A percentile compares a stretch with the other conserved stretches of the same genome.
Evolutionary conservation across 140 eudicot species (phyloP).

Genomic region (Senecio squalidus): DNA sequence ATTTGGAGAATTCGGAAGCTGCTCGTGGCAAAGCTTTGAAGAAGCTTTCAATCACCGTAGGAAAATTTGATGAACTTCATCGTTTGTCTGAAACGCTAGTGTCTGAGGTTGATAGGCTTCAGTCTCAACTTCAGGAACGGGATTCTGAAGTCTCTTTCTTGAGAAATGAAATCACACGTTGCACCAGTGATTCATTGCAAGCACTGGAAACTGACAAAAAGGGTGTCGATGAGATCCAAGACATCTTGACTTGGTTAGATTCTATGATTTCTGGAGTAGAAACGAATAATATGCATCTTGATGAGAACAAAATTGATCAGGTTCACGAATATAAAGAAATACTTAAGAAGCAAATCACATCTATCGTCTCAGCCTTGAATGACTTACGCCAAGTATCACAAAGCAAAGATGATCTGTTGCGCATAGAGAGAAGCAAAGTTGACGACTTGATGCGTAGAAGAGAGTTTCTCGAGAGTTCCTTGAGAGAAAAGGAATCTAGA

Average conservation of each 20-base stretch:
- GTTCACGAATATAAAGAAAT: conserved; percentile 44
- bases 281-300: conserved; percentile 30
- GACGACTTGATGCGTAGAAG: conserved; percentile 48
- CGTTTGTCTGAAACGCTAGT: conserved; percentile 72
- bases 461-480: conserved; percentile 48
- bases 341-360: conserved; percentile 50
- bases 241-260: conserved; percentile 61
- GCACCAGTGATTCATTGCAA: conserved; percentile 77
- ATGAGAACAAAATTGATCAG: conserved; percentile 25
- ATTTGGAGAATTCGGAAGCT: conserved; percentile 59
- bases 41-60: conserved; percentile 75
- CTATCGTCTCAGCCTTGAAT: conserved; percentile 59
- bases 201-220: conserved; percentile 57
- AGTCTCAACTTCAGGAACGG: conserved; percentile 84
- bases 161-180: conserved; percentile 86
- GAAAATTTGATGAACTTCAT: conserved; percentile 92
- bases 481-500: conserved; percentile 59
- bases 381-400: conserved; percentile 50
- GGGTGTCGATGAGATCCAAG: conserved; percentile 45
- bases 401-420: conserved; percentile 52
- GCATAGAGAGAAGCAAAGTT: conserved; percentile 52
- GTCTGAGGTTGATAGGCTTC: conserved; percentile 90
- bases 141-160: conserved; percentile 85
- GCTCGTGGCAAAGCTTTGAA: conserved; percentile 84
- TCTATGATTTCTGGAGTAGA: conserved; percentile 44